These are phyloP conservation scores for Leccinum angustisporum DNA, from an alignment of 1,284 basidiomycete genomes.

Conservation along the genomic window DNA sequence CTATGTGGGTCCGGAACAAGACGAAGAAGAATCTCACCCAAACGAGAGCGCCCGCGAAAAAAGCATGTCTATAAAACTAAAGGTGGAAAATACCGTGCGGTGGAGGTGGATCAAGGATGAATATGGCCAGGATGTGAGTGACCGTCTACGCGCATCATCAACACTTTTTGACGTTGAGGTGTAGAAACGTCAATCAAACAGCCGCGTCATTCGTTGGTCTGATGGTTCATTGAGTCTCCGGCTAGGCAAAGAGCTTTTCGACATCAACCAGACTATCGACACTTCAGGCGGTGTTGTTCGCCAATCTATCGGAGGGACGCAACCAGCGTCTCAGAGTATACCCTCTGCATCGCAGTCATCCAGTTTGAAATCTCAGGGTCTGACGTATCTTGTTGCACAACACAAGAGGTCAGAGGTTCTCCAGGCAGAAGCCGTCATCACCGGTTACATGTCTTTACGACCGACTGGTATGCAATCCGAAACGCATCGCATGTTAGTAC, in stretches of 20 bases:
- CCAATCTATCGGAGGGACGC: slow-evolving; percentile 50
- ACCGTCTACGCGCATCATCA: not conserved
- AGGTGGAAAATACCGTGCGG: slow-evolving; percentile 87
- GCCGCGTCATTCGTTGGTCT: slow-evolving; percentile 87
- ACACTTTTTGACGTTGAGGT: slow-evolving; percentile 9
- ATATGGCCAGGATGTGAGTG: slow-evolving; percentile 65
- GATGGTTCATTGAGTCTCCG: slow-evolving; percentile 86
- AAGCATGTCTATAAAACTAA: slow-evolving; percentile 79
- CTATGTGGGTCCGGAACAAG: slow-evolving; percentile 78
- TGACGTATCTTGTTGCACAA: slow-evolving; percentile 88
- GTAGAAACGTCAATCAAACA: slow-evolving; percentile 81
- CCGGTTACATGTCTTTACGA: slow-evolving; percentile 80
- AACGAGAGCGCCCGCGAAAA: slow-evolving; percentile 62
- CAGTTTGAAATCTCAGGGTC: slow-evolving; percentile 55
- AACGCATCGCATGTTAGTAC: slow-evolving; percentile 86
- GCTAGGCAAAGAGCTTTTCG: slow-evolving; percentile 88
- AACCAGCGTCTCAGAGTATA: slow-evolving; percentile 36
- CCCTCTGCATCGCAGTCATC: slow-evolving; percentile 26
- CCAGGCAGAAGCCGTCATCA: slow-evolving; percentile 81
- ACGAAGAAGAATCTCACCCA: slow-evolving; percentile 60
- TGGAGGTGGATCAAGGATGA: slow-evolving; percentile 86
- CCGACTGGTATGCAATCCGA: slow-evolving; percentile 89
- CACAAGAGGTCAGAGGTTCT: slow-evolving; percentile 84
- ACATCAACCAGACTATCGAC: slow-evolving; percentile 77
- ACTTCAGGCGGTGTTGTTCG: slow-evolving; percentile 61